A percentile compares a stretch with the other conserved stretches of the same genome.
phyloP scores from a whole-genome alignment of 495 filamentous ascomycete genomes.

The Articulospora tetracladia region DNA sequence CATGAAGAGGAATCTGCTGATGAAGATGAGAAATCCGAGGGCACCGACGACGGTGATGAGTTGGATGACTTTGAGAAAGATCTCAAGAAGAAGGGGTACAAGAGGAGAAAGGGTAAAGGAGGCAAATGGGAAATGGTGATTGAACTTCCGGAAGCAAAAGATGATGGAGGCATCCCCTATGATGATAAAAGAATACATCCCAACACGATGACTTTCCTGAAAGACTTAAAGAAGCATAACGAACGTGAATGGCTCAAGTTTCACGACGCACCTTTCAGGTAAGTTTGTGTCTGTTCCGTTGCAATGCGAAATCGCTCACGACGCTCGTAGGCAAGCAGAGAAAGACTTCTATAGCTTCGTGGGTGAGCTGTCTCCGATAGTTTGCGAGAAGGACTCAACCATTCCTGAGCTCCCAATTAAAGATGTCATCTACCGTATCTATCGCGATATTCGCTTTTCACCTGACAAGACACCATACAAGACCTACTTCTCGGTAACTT shows the following conservation, averaged over 20 bases:
- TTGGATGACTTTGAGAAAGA: conserved; percentile 23
- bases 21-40: background rate
- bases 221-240: conserved; percentile 74
- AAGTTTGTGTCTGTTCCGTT: conserved; percentile 20
- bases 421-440: conserved; percentile 82
- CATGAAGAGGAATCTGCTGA: conserved; percentile 3
- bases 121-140: conserved; percentile 45
- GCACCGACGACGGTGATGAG: background rate
- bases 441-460: conserved; percentile 75
- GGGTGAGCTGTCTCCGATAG: conserved; percentile 61
- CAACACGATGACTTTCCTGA: conserved; percentile 76
- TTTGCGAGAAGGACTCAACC: conserved; percentile 67
- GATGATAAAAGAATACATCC: conserved; percentile 66
- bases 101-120: conserved; percentile 7
- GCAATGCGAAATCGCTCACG: conserved; percentile 46
- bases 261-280: conserved; percentile 32
- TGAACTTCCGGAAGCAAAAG: conserved; percentile 64
- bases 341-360: conserved; percentile 78
- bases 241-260: conserved; percentile 75
- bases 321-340: conserved; percentile 69
- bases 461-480: conserved; percentile 85
- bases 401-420: conserved; percentile 80
- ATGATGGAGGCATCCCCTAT: conserved; percentile 63
- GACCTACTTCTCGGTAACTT: conserved; percentile 79
- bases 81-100: conserved; percentile 11